phyloP scores from a whole-genome alignment of 768 basidiomycete species.

The Mrakia hoshinonis region DNA sequence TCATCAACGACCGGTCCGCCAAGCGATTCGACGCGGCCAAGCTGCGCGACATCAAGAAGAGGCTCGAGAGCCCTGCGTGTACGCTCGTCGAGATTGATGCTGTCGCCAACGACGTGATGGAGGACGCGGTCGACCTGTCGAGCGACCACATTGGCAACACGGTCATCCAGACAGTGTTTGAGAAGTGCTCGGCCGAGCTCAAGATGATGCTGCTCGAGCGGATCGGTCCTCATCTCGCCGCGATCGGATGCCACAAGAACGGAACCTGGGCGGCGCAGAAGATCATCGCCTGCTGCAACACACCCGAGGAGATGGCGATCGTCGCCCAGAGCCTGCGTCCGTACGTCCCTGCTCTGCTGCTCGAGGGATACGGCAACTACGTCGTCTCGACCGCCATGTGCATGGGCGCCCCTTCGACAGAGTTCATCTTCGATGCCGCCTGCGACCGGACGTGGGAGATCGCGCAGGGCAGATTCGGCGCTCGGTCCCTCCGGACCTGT shows the following conservation, averaged over 20 bases:
- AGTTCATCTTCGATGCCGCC: slow-evolving; percentile 97
- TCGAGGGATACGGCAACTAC: slow-evolving; percentile 90
- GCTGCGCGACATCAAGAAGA: slow-evolving; percentile 85
- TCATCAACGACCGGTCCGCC: slow-evolving; percentile 72
- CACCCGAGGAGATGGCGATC: slow-evolving; percentile 72
- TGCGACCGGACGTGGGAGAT: slow-evolving; percentile 92
- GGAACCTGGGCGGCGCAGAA: slow-evolving; percentile 99
- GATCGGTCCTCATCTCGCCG: slow-evolving; percentile 83
- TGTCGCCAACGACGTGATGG: slow-evolving; percentile 80
- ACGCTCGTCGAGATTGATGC: slow-evolving; percentile 78
- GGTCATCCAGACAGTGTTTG: slow-evolving; percentile 94
- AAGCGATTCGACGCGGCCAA: slow-evolving; percentile 82
- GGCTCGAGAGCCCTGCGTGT: slow-evolving; percentile 83
- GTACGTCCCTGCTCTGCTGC: slow-evolving; percentile 82
- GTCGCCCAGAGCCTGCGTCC: slow-evolving; percentile 80
- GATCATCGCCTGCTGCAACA: slow-evolving; percentile 87
- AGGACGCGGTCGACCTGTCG: slow-evolving; percentile 89
- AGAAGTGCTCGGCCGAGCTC: slow-evolving; percentile 67
- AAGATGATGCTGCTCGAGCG: slow-evolving; percentile 88
- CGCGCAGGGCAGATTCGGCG: slow-evolving; percentile 94
- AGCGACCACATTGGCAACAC: slow-evolving; percentile 97
- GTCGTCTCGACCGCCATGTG: slow-evolving; percentile 61
- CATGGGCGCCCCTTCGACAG: slow-evolving; percentile 79
- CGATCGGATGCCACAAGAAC: slow-evolving; percentile 98
- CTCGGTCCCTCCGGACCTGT: slow-evolving; percentile 94